A percentile compares a stretch with the other conserved stretches of the same genome.
Evolutionary conservation across 192 early-diverging fungal genomes (phyloP).

Genomic region (Chytriomyces confervae): DNA sequence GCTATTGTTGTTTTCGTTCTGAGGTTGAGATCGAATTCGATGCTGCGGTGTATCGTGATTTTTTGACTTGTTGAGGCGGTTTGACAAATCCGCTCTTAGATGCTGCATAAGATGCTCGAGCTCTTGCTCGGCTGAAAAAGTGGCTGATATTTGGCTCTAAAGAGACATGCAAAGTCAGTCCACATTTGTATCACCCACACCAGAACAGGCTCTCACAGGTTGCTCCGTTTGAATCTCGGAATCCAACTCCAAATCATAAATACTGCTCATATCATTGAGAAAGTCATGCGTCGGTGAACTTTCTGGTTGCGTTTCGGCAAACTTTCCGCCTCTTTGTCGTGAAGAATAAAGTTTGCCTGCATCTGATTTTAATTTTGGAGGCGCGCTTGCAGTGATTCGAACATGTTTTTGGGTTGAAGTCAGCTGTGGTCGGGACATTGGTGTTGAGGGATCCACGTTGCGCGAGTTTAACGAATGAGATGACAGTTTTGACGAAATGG

Average conservation of each 20-base stretch:
- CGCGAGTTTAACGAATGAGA: not conserved
- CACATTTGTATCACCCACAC: no score
- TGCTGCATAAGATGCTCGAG: conserved; percentile 22
- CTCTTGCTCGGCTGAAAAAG: conserved; percentile 13
- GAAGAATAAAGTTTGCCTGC: not conserved
- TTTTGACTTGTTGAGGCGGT: not conserved
- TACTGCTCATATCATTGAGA: no score
- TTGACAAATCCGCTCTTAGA: conserved; percentile 8
- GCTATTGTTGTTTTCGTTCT: no score
- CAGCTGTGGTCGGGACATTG: not conserved
- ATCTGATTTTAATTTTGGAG: not conserved
- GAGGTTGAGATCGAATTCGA: no score
- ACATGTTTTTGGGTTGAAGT: not conserved
- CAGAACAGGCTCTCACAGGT: no score
- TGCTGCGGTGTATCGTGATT: not conserved
- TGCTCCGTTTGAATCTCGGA: no score
- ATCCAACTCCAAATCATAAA: no score
- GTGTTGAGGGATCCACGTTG: not conserved
- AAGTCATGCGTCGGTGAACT: no score
- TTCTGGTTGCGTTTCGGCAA: no score
- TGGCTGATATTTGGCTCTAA: not conserved
- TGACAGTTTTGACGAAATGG: not conserved
- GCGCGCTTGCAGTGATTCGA: not conserved
- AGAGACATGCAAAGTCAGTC: no score
- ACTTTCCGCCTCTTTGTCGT: no score